These are phyloP conservation scores for Abeoforma whisleri DNA, from an alignment of 78 protist genomes.

Conservation along the genomic window DNA sequence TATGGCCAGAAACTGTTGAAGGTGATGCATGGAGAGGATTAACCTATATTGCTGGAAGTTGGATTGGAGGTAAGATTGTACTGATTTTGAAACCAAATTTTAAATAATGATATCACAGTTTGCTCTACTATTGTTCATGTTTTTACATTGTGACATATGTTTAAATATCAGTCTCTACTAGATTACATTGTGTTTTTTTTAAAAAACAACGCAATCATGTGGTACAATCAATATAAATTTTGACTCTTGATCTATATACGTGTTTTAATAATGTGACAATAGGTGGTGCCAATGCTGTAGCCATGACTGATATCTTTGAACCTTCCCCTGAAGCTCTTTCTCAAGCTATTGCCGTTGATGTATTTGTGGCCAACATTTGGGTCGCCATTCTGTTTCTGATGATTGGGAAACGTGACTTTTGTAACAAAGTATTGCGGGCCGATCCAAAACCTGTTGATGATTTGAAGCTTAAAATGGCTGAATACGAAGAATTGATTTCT, in stretches of 20 bases:
- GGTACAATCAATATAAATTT: too few relatives aligned
- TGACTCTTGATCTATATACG: too few relatives aligned
- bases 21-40: conserved; percentile 15
- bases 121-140: too few relatives aligned
- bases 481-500: not conserved
- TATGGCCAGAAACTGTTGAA: too few relatives aligned
- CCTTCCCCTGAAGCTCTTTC: not conserved
- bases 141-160: too few relatives aligned
- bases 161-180: too few relatives aligned
- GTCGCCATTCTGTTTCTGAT: not conserved
- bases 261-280: too few relatives aligned
- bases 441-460: not conserved
- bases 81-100: too few relatives aligned
- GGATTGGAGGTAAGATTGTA: too few relatives aligned
- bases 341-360: conserved; percentile 10
- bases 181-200: too few relatives aligned
- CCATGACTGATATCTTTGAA: conserved; percentile 10
- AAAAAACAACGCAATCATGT: too few relatives aligned
- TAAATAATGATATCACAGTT: too few relatives aligned
- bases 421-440: not conserved
- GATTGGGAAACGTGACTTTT: not conserved
- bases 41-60: conserved; percentile 3
- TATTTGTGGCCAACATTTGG: not conserved
- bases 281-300: conserved; percentile 25
- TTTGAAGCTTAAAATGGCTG: not conserved